Conservation (phyloP, 2,329 filamentous ascomycete species). For the Zasmidium cellare region DNA sequence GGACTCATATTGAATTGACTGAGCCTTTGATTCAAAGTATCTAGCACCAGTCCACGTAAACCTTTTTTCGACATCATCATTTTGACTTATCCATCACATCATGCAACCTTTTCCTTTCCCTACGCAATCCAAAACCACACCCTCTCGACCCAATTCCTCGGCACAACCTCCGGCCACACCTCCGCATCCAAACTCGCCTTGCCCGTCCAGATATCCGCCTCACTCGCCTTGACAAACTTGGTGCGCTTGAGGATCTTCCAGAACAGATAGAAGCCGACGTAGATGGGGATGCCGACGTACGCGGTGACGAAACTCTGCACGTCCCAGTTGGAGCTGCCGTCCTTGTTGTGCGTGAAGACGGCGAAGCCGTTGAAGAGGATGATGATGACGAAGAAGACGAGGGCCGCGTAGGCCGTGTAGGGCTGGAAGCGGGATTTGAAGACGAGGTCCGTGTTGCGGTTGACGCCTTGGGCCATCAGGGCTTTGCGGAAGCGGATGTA, state of each 20-base stretch:
- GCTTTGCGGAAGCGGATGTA: constrained; percentile 33
- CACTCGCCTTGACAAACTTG: constrained; percentile 43
- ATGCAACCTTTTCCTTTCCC: background rate
- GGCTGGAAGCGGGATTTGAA: constrained; percentile 51
- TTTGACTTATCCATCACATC: background rate
- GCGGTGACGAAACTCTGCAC: constrained; percentile 52
- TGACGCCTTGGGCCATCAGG: constrained; percentile 29
- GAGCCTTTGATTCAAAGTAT: background rate
- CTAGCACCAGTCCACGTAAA: background rate
- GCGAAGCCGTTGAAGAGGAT: constrained; percentile 65
- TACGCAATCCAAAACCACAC: constrained; percentile 52
- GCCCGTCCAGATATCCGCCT: constrained; percentile 49
- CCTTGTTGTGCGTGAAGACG: constrained; percentile 54
- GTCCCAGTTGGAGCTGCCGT: constrained; percentile 39
- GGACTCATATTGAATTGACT: too few relatives aligned
- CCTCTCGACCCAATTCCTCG: constrained; percentile 47
- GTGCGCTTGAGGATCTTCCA: constrained; percentile 70
- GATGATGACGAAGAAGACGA: constrained; percentile 60
- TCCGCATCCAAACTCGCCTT: constrained; percentile 50
- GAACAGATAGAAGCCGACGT: constrained; percentile 53
- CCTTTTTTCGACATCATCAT: background rate
- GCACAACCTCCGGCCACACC: constrained; percentile 44
- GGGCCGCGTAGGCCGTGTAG: constrained; percentile 59
- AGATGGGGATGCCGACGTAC: constrained; percentile 31
- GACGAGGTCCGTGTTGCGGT: constrained; percentile 42